Evolutionary conservation across 2,329 filamentous ascomycete species (phyloP).

Genomic region (Aspergillus hiratsukae): DNA sequence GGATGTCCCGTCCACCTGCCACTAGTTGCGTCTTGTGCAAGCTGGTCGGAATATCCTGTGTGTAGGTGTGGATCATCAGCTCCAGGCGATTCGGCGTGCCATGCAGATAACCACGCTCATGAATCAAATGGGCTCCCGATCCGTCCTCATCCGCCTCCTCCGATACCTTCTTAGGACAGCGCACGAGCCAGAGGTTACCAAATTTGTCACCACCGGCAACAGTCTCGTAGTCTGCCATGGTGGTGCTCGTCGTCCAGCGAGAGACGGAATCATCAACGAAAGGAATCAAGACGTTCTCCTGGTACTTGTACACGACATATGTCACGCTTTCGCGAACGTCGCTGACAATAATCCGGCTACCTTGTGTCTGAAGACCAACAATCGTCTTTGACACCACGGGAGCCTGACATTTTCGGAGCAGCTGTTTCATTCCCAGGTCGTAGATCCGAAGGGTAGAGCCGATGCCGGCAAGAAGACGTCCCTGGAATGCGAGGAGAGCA

Average conservation of each 20-base stretch:
- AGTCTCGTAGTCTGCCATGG: constrained; percentile 98
- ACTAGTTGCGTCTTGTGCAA: constrained; percentile 86
- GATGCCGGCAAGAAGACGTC: constrained; percentile 78
- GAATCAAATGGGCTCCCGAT: constrained; percentile 82
- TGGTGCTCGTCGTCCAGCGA: constrained; percentile 83
- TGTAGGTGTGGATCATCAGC: constrained; percentile 82
- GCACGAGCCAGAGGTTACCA: constrained; percentile 89
- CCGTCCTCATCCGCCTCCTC: constrained; percentile 90
- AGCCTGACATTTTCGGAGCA: constrained; percentile 86
- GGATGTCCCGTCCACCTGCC: constrained; percentile 82
- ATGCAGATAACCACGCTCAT: constrained; percentile 84
- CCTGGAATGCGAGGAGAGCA: constrained; percentile 90
- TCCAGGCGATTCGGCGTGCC: constrained; percentile 80
- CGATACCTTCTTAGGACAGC: constrained; percentile 79
- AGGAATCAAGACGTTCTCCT: constrained; percentile 85
- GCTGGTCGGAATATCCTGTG: constrained; percentile 87
- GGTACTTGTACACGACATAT: constrained; percentile 88
- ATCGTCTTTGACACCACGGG: constrained; percentile 78
- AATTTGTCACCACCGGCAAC: constrained; percentile 95
- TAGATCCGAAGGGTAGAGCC: constrained; percentile 80
- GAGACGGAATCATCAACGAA: constrained; percentile 88
- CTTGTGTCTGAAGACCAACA: constrained; percentile 81
- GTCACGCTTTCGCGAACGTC: constrained; percentile 90
- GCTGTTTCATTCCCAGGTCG: constrained; percentile 85
- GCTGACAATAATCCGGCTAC: constrained; percentile 83